Evolutionary conservation across 2,329 filamentous ascomycete genomes (phyloP).

Genomic region (Cladosporium sp.): DNA sequence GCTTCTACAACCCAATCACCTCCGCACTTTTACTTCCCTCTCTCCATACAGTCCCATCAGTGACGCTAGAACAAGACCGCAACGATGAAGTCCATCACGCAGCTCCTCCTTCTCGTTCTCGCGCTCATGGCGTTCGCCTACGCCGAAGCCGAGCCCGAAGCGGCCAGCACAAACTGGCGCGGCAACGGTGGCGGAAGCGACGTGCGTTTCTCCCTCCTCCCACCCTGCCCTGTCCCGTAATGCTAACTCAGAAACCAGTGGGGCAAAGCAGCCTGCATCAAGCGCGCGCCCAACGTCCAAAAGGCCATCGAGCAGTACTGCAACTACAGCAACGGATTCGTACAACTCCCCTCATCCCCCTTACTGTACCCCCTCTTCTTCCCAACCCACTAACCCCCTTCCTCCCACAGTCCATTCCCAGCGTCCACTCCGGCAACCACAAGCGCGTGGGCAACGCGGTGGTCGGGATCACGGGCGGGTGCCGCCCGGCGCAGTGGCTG

Average conservation of each 20-base stretch:
- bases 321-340: background rate
- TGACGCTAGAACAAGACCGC: background rate
- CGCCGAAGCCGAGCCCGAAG: background rate
- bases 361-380: no score
- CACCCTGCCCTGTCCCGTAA: background rate
- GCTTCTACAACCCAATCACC: no score
- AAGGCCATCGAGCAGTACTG: slow-evolving; percentile 4
- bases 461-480: slow-evolving; percentile 16
- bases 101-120: background rate
- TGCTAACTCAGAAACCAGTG: background rate
- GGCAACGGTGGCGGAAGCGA: background rate
- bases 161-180: background rate
- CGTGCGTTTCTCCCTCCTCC: background rate
- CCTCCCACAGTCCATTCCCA: background rate
- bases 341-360: background rate
- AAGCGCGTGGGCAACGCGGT: slow-evolving; percentile 10
- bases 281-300: slow-evolving; percentile 4
- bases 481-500: slow-evolving; percentile 19
- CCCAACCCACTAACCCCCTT: background rate
- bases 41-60: no score
- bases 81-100: background rate
- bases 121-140: background rate
- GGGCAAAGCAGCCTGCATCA: slow-evolving; percentile 5
- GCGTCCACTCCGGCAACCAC: slow-evolving; percentile 9
- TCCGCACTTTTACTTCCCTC: no score